Conservation (phyloP, 805 yeast species). For the Ogataea dorogensis region DNA sequence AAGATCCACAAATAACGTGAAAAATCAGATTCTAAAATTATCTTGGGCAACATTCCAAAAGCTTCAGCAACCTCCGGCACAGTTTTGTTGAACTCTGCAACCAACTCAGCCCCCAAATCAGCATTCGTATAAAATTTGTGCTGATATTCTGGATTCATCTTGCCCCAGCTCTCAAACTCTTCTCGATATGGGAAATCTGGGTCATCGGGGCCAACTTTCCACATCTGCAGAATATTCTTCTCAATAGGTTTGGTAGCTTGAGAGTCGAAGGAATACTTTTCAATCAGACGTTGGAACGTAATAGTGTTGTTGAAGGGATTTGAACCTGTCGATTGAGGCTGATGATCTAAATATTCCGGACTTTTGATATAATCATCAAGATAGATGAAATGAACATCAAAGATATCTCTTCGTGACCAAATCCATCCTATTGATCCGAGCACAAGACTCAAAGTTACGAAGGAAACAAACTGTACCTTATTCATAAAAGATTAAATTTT, state of each 20-base stretch:
- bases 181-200: slow-evolving; percentile 15
- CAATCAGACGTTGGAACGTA: slow-evolving; percentile 13
- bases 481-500: too few species aligned
- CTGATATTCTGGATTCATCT: slow-evolving; percentile 18
- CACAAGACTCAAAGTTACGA: slow-evolving; percentile 8
- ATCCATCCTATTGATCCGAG: slow-evolving; percentile 6
- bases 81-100: slow-evolving; percentile 15
- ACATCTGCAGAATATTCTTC: slow-evolving; percentile 23
- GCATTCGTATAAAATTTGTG: slow-evolving; percentile 15
- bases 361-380: slow-evolving; percentile 9
- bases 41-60: slow-evolving; percentile 46
- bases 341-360: slow-evolving; percentile 8
- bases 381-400: slow-evolving; percentile 5
- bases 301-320: slow-evolving; percentile 14
- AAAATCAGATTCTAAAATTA: slow-evolving; percentile 47
- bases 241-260: slow-evolving; percentile 14
- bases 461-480: background rate
- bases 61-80: slow-evolving; percentile 48
- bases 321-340: slow-evolving; percentile 13
- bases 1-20: slow-evolving; percentile 48
- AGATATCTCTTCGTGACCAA: slow-evolving; percentile 2
- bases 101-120: slow-evolving; percentile 8
- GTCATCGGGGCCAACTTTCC: slow-evolving; percentile 18
- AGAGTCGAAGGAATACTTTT: slow-evolving; percentile 9
- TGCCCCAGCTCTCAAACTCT: slow-evolving; percentile 13